A percentile compares a stretch with the other conserved stretches of the same genome.
Conservation (phyloP, 1,139 yeast genomes). For the Debaryomycetaceae sp. region DNA sequence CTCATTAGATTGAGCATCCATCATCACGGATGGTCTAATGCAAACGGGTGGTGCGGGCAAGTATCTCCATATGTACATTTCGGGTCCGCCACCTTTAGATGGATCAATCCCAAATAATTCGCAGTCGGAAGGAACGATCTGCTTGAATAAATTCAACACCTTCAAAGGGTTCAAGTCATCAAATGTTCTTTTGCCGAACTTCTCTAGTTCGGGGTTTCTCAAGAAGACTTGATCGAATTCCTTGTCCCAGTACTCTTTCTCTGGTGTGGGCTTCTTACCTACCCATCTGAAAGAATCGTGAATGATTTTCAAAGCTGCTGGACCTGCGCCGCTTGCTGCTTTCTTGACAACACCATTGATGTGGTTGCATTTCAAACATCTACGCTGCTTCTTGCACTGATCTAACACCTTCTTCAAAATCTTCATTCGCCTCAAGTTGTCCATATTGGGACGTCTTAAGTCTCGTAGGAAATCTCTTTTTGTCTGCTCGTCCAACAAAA, state of each 20-base stretch:
- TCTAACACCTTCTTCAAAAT: constrained; percentile 77
- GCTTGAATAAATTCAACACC: constrained; percentile 82
- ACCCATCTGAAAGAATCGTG: constrained; percentile 97
- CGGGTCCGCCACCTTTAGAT: constrained; percentile 87
- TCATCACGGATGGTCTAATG: constrained; percentile 93
- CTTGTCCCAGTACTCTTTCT: constrained; percentile 80
- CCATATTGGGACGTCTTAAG: constrained; percentile 82
- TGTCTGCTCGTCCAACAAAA: constrained; percentile 69
- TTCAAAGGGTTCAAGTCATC: constrained; percentile 94
- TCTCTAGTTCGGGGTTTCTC: constrained; percentile 83
- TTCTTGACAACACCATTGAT: constrained; percentile 96
- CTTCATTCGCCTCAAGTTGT: constrained; percentile 88
- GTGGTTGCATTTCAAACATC: constrained; percentile 84
- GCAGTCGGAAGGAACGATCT: constrained; percentile 81
- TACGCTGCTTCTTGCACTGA: constrained; percentile 92
- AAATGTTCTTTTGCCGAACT: constrained; percentile 79
- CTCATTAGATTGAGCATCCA: constrained; percentile 94
- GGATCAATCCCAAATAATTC: constrained; percentile 91
- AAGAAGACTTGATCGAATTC: constrained; percentile 72
- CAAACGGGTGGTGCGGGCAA: constrained; percentile 99
- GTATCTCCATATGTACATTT: constrained; percentile 94
- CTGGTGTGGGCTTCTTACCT: constrained; percentile 85
- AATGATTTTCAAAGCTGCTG: constrained; percentile 89
- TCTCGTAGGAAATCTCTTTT: constrained; percentile 70
- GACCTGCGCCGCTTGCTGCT: constrained; percentile 89